Evolutionary conservation across 1,284 basidiomycete genomes (phyloP), one percentile per base, ranked within the genome.

Genomic region (Cystobasidium sp.): DNA sequence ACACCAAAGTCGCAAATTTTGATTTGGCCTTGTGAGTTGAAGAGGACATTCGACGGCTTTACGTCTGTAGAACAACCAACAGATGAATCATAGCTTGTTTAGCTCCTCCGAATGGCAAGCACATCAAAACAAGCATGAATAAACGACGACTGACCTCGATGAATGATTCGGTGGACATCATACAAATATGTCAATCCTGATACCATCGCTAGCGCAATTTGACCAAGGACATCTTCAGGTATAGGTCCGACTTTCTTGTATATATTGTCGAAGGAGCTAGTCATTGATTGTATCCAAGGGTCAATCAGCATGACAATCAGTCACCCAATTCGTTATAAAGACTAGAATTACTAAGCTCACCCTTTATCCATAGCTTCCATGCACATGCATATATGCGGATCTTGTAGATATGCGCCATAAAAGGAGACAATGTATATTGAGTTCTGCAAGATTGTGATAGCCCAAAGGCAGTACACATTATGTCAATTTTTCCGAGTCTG

Each of bases 1-100:
- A 99, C 97, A 59, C 96, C 96, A 83, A 99, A 99, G 83, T 99
- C 97, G 80, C 95, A 97, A 61, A 99, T 91, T 84, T 99, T 99
- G 86, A 99, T 95, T 80, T 96, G 89, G 1, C 96, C 97, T 55
- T 88, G 85, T 12, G 93, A 93, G 81, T 98, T 98, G 84, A 89
- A 92, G 18, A 99, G 87, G 75, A 99, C 97, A 81, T 99, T 99
- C 56, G 94, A 97, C 1, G 96, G 96, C 83, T 99, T 99, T 85
- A 99, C 98, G 46, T 76, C 69, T 75, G 63, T 41, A 12, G n/a
- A 6, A 1, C 6, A 43, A 51, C 12, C 0, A 37, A 41, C 12
- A 46, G 49, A 16, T 44, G n/a, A n/a, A 12, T 39, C 31, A 14
- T 16, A 7, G 5, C 31, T 31, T 37, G 55, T 22, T 31, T 31